These are phyloP conservation scores for Ophiostoma sp. DNA, from an alignment of 2,329 filamentous ascomycete species.

Conservation along the genomic window DNA sequence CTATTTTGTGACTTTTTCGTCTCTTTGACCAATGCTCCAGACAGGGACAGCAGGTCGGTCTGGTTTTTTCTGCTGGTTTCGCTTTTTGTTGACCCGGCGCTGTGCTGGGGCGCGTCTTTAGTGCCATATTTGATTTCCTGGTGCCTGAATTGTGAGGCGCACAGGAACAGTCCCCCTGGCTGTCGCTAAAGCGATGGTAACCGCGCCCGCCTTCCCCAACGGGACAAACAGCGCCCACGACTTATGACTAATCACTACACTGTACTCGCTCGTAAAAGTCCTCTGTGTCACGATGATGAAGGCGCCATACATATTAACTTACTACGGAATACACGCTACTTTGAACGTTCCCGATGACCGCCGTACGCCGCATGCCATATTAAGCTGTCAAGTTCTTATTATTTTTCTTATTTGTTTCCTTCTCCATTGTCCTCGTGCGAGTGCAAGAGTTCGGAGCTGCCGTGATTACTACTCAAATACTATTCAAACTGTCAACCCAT, in stretches of 20 bases:
- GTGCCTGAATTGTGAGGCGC: slow-evolving; percentile 24
- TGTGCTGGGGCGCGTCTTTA: slow-evolving; percentile 8
- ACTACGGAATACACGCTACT: too few relatives aligned
- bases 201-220: background rate
- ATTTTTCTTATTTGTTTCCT: too few relatives aligned
- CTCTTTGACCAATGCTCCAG: background rate
- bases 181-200: slow-evolving; percentile 11
- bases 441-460: too few relatives aligned
- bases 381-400: too few relatives aligned
- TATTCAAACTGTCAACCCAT: background rate
- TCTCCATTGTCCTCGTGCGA: too few relatives aligned
- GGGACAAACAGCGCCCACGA: background rate
- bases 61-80: slow-evolving; percentile 16
- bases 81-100: slow-evolving; percentile 26
- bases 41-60: background rate
- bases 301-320: too few relatives aligned
- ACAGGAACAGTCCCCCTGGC: background rate
- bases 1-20: slow-evolving; percentile 22
- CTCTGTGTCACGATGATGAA: too few relatives aligned
- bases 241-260: background rate
- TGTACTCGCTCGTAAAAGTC: too few relatives aligned
- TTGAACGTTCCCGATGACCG: too few relatives aligned
- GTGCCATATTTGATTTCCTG: background rate
- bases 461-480: background rate
- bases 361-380: too few relatives aligned